Evolutionary conservation across 31 red algal genomes (phyloP).

Genomic region (Endocladia muricata): DNA sequence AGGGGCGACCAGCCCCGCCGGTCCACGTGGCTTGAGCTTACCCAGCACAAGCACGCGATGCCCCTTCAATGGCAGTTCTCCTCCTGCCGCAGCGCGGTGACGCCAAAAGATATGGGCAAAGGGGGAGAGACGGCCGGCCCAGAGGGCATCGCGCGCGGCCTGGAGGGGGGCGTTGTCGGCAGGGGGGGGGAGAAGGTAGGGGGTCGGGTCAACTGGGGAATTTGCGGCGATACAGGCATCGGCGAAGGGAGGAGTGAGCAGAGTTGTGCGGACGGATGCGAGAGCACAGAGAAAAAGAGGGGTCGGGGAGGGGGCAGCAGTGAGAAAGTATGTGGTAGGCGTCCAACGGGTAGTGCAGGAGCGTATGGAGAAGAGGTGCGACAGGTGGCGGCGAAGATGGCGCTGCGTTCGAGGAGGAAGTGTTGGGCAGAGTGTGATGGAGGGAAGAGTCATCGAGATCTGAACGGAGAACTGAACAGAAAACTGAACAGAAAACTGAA

Average conservation of each 20-base stretch:
- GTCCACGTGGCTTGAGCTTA: slow-evolving; percentile 29
- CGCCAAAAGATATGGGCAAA: slow-evolving; percentile 20
- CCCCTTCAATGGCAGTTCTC: slow-evolving; percentile 2
- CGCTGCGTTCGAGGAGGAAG: too few relatives aligned
- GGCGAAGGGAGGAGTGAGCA: neutral
- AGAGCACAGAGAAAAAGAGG: slow-evolving; percentile 17
- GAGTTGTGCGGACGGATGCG: slow-evolving; percentile 3
- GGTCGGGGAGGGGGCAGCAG: neutral
- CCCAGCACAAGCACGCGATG: slow-evolving; percentile 28
- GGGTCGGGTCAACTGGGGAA: neutral
- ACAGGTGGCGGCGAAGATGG: too few relatives aligned
- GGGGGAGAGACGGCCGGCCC: slow-evolving; percentile 26
- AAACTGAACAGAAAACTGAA: too few relatives aligned
- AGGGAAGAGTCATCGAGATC: too few relatives aligned
- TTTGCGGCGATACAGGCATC: neutral
- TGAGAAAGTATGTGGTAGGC: slow-evolving; percentile 19
- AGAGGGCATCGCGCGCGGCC: slow-evolving; percentile 12
- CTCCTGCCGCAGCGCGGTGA: neutral
- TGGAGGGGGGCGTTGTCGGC: neutral
- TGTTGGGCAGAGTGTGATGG: too few relatives aligned
- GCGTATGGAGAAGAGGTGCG: too few relatives aligned
- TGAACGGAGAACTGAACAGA: too few relatives aligned
- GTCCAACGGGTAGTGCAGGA: too few relatives aligned
- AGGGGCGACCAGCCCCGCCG: slow-evolving; percentile 8
- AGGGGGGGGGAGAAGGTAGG: neutral